These are phyloP conservation scores for Solidago caesia DNA, from an alignment of 129 eudicot genomes.

Conservation along the genomic window DNA sequence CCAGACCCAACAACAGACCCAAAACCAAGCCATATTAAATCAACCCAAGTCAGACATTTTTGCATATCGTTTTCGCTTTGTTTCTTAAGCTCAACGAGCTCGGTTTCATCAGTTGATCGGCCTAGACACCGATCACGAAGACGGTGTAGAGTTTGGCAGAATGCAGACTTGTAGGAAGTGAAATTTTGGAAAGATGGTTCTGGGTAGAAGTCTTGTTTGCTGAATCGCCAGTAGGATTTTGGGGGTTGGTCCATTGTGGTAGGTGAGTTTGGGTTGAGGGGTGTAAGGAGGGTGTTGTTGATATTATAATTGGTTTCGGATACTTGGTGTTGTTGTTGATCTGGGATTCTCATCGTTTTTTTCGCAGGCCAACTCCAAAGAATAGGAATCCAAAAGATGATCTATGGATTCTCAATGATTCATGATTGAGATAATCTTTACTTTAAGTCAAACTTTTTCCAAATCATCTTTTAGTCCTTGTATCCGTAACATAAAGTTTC, in stretches of 20 bases:
- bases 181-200: conserved; percentile 62
- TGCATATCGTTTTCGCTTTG: conserved; percentile 63
- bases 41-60: conserved; percentile 76
- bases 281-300: conserved; percentile 20
- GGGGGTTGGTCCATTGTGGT: conserved; percentile 28
- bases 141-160: conserved; percentile 52
- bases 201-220: conserved; percentile 70
- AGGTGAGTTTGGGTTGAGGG: conserved; percentile 28
- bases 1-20: conserved; percentile 92
- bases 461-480: too few relatives aligned
- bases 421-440: not conserved
- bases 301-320: too few relatives aligned
- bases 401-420: not conserved
- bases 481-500: too few relatives aligned
- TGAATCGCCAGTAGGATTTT: conserved; percentile 70
- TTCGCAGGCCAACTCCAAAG: too few relatives aligned
- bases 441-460: not conserved
- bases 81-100: conserved; percentile 45
- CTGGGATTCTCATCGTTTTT: too few relatives aligned
- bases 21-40: conserved; percentile 74
- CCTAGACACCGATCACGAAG: conserved; percentile 56
- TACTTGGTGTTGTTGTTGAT: too few relatives aligned
- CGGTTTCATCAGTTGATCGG: conserved; percentile 63
- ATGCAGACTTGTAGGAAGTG: conserved; percentile 49
- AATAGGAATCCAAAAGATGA: too few relatives aligned